Evolutionary conservation across 805 yeast genomes (phyloP), one percentile per base, ranked within the genome.

Genomic region (Yamadazyma scolyti): DNA sequence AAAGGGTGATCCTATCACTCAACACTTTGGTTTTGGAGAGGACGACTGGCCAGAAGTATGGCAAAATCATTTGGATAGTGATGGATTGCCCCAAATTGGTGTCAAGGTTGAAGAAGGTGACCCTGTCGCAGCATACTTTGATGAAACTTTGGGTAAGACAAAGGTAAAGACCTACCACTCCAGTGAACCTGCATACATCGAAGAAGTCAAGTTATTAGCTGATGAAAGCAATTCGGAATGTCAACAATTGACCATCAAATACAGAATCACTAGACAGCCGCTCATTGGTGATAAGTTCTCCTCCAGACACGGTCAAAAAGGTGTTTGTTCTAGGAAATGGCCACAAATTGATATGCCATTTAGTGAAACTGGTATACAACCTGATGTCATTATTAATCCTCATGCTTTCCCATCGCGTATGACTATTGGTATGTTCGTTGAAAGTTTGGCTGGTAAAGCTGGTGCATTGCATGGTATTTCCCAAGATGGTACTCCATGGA

Each of bases 381-480:
- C 98, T 2, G 98, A 93, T 64, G 83, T 93, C 47, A 93, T 93
- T 54, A 93, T 93, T 54, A 93, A 93, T 58, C 98, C 98, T 3
- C 98, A 90, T 59, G 98, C 97, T 45, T 93, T 90, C 90, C 98
- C 98, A 48, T 90, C 97, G 28, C 93, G 98, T 71, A 93, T 93
- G 98, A 93, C 98, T 9, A 90, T 93, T 61, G 98, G 98, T 69
- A 93, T 93, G 97, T 93, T 93, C 64, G 97, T 93, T 28, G 98
- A 93, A 64, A 83, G 95, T 32, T 64, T 93, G 35, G 97, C 98
- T n/a, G 98, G 98, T 54, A 93, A 93, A 61, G 93, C 97, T 4
- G 98, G 98, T 58, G 96, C 96, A 5, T 66, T 93, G 50, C 98
- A 93, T 47, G 98, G 98, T 52, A 81, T 89, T 54, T 94, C 97